Base-by-base conservation (phyloP, 176 grass and related monocot species). In the Chloris gayana region DNA sequence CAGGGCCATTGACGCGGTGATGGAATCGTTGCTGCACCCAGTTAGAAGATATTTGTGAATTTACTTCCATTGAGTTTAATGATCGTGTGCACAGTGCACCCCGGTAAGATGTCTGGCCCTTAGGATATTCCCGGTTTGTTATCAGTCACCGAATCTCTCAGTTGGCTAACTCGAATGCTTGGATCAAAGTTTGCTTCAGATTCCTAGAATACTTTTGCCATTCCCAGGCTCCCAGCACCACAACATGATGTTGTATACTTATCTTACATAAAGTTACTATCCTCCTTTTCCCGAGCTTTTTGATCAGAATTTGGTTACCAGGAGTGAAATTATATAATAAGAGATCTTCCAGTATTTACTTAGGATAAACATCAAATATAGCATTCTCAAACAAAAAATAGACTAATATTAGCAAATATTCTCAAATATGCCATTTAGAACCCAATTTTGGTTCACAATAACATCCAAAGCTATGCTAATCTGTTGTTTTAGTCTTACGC, bases 391-490 rank as follows among this genome's bases (percentile, higher is more conserved):
- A 54, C 22, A 37, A 14, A 63, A n/a, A n/a, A n/a, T n/a, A n/a
- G n/a, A n/a, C n/a, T n/a, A n/a, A n/a, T n/a, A n/a, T n/a, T n/a
- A n/a, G n/a, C n/a, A n/a, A n/a, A n/a, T n/a, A n/a, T n/a, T n/a
- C n/a, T n/a, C n/a, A n/a, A 14, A 6, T 9, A 56, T 15, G 11
- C 38, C 59, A 22, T 44, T 62, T 67, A 38, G 15, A 17, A 37
- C 17, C 46, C 7, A 25, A 77, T 60, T 33, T 21, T 72, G 30
- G 35, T 67, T 46, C 64, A 62, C 44, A 85, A 66, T 47, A 49
- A 38, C 64, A 89, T 17, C 30, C 12, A 45, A 89, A 65, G 58
- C 30, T 58, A 81, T 57, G 65, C 73, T 77, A 77, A 76, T 13
- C 58, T 66, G 65, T 66, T 69, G 65, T 76, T 77, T 64, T 19